Percentiles rank a stretch among this genome's conserved stretches.
Evolutionary conservation across 176 grass and related monocot species (phyloP).

Genomic region (Carex scoparia): DNA sequence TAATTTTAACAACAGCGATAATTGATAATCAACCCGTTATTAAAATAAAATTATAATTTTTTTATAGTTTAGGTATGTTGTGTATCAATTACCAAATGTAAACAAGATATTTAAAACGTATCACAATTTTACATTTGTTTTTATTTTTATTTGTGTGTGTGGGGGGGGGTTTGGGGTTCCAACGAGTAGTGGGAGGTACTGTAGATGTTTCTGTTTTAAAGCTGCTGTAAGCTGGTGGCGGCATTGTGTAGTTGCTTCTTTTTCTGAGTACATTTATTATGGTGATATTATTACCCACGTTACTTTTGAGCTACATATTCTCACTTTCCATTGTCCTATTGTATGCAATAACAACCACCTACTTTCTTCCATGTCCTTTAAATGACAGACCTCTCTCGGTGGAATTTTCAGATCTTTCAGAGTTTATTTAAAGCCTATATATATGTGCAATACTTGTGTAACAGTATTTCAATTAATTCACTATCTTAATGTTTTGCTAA

Average conservation of each 20-base stretch:
- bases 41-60: too few relatives aligned
- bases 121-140: neutral
- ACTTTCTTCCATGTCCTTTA: conserved; percentile 14
- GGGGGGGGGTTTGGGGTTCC: too few relatives aligned
- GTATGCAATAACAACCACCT: conserved; percentile 8
- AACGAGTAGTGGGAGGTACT: neutral
- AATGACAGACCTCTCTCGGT: neutral
- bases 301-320: conserved; percentile 22
- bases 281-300: conserved; percentile 19
- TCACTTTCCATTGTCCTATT: conserved; percentile 3
- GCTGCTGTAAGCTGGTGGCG: conserved; percentile 21
- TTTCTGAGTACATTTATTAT: conserved; percentile 28
- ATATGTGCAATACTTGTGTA: too few relatives aligned
- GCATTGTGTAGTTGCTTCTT: conserved; percentile 23
- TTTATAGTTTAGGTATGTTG: too few relatives aligned
- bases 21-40: neutral
- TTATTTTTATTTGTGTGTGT: neutral
- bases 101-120: neutral
- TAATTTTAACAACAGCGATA: neutral
- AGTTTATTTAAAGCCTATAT: neutral
- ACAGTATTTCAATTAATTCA: too few relatives aligned
- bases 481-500: too few relatives aligned
- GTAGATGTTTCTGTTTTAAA: conserved; percentile 22
- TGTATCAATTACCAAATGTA: too few relatives aligned
- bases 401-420: neutral